Base-by-base conservation (phyloP, 1,284 basidiomycete genomes). In the Athelia sp. region DNA sequence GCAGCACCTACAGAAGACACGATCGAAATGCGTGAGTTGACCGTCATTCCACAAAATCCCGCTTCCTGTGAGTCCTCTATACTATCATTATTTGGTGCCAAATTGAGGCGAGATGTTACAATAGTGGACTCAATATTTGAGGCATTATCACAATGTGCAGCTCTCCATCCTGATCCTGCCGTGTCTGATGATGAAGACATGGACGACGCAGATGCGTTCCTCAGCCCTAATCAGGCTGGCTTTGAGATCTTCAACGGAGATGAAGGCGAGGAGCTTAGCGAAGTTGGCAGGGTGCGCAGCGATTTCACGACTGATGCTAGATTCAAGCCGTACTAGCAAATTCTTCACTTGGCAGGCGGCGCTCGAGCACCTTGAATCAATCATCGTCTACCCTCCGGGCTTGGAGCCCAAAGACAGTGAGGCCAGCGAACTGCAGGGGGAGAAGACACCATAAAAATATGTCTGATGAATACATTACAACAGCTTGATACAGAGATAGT, bases 271-370 rank as follows among this genome's bases (percentile, higher is more conserved):
- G 87, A 90, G 63, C 76, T 90, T 54, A 88, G 81, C 62, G 85
- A 88, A 69, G 84, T 86, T 57, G 93, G 93, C 73, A 87, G 90
- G 88, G 92, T 96, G 85, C 92, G 92, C 84, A 87, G 82, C 68
- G 83, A 91, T 87, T 90, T 90, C 68, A 68, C 81, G 69, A 86
- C 84, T 72, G 72, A 84, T 73, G 81, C 74, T 62, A 85, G 93
- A 68, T 95, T 76, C 69, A 73, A 81, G 53, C 93, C 93, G 54
- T 96, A 97, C 79, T 96, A 87, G 82, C 76, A 66, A 49, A 51
- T 52, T 53, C 52, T 55, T 52, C 22, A 15, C 15, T 44, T 44
- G 18, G 58, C 66, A 90, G 86, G 87, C 84, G 48, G 83, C 87
- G 19, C 79, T 91, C 50, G 79, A 75, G 14, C 77, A 88, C 64